A percentile compares a stretch with the other conserved stretches of the same genome.
These are phyloP conservation scores for Madurella mycetomatis DNA, from an alignment of 2,329 filamentous ascomycete genomes.

Conservation along the genomic window DNA sequence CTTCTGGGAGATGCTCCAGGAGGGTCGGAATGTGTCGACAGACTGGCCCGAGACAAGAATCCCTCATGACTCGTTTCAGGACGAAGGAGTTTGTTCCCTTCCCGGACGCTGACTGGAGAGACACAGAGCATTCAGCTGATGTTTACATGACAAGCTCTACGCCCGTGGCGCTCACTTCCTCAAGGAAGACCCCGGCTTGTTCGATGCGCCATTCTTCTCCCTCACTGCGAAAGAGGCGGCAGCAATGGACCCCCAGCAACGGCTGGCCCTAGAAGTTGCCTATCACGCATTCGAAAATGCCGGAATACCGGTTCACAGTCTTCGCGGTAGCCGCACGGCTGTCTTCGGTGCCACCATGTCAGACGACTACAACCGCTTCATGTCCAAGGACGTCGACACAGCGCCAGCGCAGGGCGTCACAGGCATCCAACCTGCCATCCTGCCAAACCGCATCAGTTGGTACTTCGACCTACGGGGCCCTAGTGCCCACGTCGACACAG, in stretches of 20 bases:
- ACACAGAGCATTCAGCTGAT: background rate
- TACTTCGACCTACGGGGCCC: constrained; percentile 20
- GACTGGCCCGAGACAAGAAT: background rate
- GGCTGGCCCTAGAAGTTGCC: background rate
- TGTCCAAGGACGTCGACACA: constrained; percentile 14
- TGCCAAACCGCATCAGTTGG: constrained; percentile 23
- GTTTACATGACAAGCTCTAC: background rate
- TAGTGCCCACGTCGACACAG: constrained; percentile 15
- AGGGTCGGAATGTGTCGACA: background rate
- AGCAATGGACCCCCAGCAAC: constrained; percentile 6
- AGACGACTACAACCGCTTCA: background rate
- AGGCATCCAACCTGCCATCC: constrained; percentile 26
- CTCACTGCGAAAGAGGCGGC: background rate
- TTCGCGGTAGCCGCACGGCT: background rate
- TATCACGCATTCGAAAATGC: background rate
- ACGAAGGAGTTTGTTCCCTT: background rate
- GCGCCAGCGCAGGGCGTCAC: constrained; percentile 29
- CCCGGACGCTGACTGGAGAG: background rate
- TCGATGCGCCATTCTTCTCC: constrained; percentile 10
- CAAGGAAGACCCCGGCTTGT: constrained; percentile 1
- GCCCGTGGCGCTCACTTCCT: background rate
- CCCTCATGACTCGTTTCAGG: background rate
- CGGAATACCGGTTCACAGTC: background rate
- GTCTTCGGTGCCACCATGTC: background rate
- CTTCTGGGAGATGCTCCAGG: constrained; percentile 28